Evolutionary conservation across 331 rosid species (phyloP), one percentile per base, ranked within the genome.

Genomic region (Stylosanthes scabra): DNA sequence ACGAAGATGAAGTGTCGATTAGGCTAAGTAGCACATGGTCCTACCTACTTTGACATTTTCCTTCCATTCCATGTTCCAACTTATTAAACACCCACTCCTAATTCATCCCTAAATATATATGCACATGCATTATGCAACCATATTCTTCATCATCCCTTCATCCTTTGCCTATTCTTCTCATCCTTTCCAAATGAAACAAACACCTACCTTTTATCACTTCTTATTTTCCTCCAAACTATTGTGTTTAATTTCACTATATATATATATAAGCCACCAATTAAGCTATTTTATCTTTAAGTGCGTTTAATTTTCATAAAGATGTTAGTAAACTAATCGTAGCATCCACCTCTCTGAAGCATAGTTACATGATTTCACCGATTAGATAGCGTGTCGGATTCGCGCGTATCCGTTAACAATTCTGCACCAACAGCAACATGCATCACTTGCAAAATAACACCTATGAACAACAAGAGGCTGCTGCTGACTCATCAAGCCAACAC

Each of bases 1-100:
- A 66, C 80, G 82, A 75, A 74, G 82, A 66, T 81, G 82, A 75
- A 45, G 51, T 75, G 84, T 77, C 74, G 74, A 83, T 67, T 84
- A 58, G 79, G 78, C 72, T 74, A 14, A 51, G 56, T 72, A 59
- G 78, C 81, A 49, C 50, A 68, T 64, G 94, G 83, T 5, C 97
- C 97, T 77, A 86, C 94, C 11, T 12, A 46, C 65, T 31, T 88
- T 80, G 86, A 51, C 57, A 51, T 51, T 14, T 51, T 51, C 27
- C 27, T 6, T 51, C 27, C n/a, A n/a, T n/a, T n/a, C n/a, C 27
- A 5, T 51, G 2, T n/a, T n/a, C 12, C 69, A 59, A 80, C 88
- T 74, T 87, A 85, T 78, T 80, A 77, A 73, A 68, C 65, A 27
- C 62, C 59, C 37, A 31, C 37, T 31, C 37, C 37, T 31, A 31